phyloP scores from a whole-genome alignment of 2,329 filamentous ascomycete species.

The Atkinsonella hypoxylon region DNA sequence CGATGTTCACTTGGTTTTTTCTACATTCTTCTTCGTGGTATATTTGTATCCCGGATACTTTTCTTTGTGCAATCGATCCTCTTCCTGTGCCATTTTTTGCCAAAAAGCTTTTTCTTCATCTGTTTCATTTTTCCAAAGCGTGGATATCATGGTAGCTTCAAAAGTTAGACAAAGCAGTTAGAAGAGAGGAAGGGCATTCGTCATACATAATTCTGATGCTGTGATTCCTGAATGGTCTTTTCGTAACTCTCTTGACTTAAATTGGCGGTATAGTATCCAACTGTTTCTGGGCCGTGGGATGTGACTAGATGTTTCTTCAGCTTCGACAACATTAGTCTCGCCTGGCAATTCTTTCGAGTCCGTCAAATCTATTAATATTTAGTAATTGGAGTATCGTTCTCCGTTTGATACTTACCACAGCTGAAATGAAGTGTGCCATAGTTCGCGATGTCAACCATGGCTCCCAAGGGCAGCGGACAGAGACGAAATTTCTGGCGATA shows the following conservation, averaged over 20 bases:
- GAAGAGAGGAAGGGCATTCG: neutral
- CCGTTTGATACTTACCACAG: slow-evolving; percentile 9
- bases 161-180: neutral
- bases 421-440: slow-evolving; percentile 12
- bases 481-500: slow-evolving; percentile 15
- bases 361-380: slow-evolving; percentile 2
- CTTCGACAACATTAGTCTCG: neutral
- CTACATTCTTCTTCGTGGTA: slow-evolving; percentile 8
- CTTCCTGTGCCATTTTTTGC: slow-evolving; percentile 12
- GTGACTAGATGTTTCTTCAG: slow-evolving; percentile 2
- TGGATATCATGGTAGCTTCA: slow-evolving; percentile 16
- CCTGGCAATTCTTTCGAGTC: slow-evolving; percentile 1
- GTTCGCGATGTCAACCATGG: slow-evolving; percentile 4
- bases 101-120: slow-evolving; percentile 13
- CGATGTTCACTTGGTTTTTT: slow-evolving; percentile 1
- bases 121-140: slow-evolving; percentile 18
- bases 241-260: slow-evolving; percentile 14
- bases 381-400: neutral
- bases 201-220: slow-evolving; percentile 20
- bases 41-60: slow-evolving; percentile 18
- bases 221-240: slow-evolving; percentile 14
- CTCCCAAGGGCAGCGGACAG: slow-evolving; percentile 12
- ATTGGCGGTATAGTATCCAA: slow-evolving; percentile 23
- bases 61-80: slow-evolving; percentile 16
- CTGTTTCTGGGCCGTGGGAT: slow-evolving; percentile 20